Evolutionary conservation across 768 basidiomycete species (phyloP).

Genomic region (Auricularia sp.): DNA sequence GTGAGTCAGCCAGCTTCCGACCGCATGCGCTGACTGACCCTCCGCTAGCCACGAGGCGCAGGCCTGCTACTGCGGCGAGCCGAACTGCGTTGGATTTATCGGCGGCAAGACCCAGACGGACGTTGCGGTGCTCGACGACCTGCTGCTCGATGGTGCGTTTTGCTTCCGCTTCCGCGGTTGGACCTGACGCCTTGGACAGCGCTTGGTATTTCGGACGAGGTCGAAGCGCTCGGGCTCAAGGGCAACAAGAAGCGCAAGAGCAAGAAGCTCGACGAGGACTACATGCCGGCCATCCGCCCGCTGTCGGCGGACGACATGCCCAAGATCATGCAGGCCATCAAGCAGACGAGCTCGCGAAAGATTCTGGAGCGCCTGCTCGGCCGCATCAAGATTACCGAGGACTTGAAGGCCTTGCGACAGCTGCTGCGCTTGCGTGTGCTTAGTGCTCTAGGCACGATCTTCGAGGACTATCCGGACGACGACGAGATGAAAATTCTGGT

Average conservation of each 20-base stretch:
- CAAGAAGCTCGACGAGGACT: slow-evolving; percentile 92
- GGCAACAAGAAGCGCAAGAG: slow-evolving; percentile 83
- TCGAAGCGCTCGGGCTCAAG: slow-evolving; percentile 71
- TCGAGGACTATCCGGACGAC: slow-evolving; percentile 68
- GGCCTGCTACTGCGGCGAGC: slow-evolving; percentile 87
- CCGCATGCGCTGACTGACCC: neutral
- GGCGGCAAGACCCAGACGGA: slow-evolving; percentile 99
- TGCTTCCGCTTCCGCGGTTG: neutral
- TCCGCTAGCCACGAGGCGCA: slow-evolving; percentile 78
- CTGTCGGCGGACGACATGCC: slow-evolving; percentile 73
- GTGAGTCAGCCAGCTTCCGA: slow-evolving; percentile 33
- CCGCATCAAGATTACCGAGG: slow-evolving; percentile 85
- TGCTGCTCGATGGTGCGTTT: slow-evolving; percentile 76
- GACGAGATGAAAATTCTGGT: slow-evolving; percentile 59
- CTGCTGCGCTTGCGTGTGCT: slow-evolving; percentile 90
- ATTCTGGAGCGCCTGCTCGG: slow-evolving; percentile 75
- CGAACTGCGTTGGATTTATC: slow-evolving; percentile 90
- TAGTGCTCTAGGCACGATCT: slow-evolving; percentile 79
- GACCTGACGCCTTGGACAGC: slow-evolving; percentile 35
- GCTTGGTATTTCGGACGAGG: slow-evolving; percentile 88
- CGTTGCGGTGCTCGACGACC: slow-evolving; percentile 85
- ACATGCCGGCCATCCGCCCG: slow-evolving; percentile 71
- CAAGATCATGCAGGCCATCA: slow-evolving; percentile 83
- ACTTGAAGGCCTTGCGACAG: slow-evolving; percentile 64
- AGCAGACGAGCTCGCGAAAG: slow-evolving; percentile 75